Evolutionary conservation across 345 rosid genomes (phyloP).

Genomic region (Eucalyptus lansdowneana): DNA sequence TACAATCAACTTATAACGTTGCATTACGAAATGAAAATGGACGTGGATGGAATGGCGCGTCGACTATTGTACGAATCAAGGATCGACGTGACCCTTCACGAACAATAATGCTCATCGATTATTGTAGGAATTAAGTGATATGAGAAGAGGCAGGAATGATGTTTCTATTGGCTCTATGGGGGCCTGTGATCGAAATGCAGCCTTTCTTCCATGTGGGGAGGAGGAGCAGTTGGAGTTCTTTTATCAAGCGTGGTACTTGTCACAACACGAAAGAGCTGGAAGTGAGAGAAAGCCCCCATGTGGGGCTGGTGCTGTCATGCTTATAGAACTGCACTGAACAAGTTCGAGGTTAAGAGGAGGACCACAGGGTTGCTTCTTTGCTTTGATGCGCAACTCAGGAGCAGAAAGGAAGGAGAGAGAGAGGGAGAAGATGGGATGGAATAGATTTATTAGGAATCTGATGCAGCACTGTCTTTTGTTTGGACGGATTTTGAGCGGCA

Average conservation of each 20-base stretch:
- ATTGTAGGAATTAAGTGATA: neutral
- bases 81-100: neutral
- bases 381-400: neutral
- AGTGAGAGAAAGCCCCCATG: neutral
- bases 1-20: rapidly evolving
- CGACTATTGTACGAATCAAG: neutral
- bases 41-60: neutral
- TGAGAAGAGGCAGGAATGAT: neutral
- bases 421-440: neutral
- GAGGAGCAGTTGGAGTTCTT: neutral
- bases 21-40: neutral
- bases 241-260: neutral
- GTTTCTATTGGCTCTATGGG: neutral
- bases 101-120: neutral
- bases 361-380: neutral
- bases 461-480: neutral
- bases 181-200: neutral
- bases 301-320: neutral
- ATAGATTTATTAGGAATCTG: neutral
- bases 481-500: neutral
- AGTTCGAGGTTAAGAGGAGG: neutral
- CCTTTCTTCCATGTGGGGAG: neutral
- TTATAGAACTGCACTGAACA: neutral
- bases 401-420: neutral
- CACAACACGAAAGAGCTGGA: neutral